Evolutionary conservation across 2,329 filamentous ascomycete species (phyloP), one percentile per base, ranked within the genome.

Genomic region (Atkinsonella texensis): DNA sequence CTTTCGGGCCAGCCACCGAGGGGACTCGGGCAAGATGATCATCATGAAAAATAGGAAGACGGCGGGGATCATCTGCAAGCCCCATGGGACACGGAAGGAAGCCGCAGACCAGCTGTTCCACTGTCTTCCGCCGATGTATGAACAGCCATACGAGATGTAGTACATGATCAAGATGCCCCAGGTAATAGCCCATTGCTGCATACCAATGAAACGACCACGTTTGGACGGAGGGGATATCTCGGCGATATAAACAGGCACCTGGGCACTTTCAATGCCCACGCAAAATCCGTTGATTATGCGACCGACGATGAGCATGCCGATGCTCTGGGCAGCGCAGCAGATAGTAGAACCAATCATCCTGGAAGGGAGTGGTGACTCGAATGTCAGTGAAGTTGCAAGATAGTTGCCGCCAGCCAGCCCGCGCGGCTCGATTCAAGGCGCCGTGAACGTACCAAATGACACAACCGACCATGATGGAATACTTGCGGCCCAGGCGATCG

Each of bases 151-250:
- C 20, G 76, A 76, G 64, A 85, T 77, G 62, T 81, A 83, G 70
- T 84, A 85, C 80, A 84, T 84, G 68, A 83, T 81, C 56, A 84
- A 63, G 57, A 84, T 84, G 53, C 66, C 66, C 65, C 65, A 85
- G 51, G 84, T 86, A 56, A 89, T 88, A 47, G 84, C 82, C 72
- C 83, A 84, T 63, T 89, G 85, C 65, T 89, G 84, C 50, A 80
- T 76, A 51, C 83, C 81, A 31, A 89, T 83, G 46, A 89, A 83
- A 65, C 33, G 76, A 31, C 83, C 83, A 55, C 83, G 78, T 50
- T 67, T 65, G 3, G 76, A 75, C 42, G 77, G 77, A 10, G 61
- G 58, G 4, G 59, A 82, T 71, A 85, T 74, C 61, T 87, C 84
- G 42, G 81, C 77, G 48, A 86, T 79, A 65, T 86, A 87, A 52